phyloP scores from a whole-genome alignment of 495 filamentous ascomycete genomes.

The Cairneyella variabilis region DNA sequence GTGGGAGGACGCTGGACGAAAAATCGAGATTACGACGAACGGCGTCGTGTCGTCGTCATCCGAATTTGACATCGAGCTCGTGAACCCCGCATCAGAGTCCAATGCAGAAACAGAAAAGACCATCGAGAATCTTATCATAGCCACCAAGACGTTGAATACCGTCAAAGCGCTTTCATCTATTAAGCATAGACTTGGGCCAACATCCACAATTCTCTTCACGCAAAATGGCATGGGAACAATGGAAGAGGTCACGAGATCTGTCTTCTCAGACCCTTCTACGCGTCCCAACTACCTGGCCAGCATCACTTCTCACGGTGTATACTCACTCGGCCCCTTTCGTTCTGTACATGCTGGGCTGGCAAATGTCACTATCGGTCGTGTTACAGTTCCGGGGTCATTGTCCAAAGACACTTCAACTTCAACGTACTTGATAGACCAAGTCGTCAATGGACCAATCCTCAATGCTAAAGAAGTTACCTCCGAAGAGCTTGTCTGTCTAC shows the following conservation, averaged over 20 bases:
- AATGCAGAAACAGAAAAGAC: background rate
- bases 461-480: conserved; percentile 36
- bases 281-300: conserved; percentile 66
- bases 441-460: conserved; percentile 34
- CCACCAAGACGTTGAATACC: conserved; percentile 63
- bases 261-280: conserved; percentile 58
- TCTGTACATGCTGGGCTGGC: conserved; percentile 63
- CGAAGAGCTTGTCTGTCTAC: conserved; percentile 49
- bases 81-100: too few species aligned
- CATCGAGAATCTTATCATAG: conserved; percentile 71
- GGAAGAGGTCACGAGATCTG: conserved; percentile 54
- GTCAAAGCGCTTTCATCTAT: conserved; percentile 55
- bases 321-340: conserved; percentile 50
- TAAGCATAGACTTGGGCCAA: conserved; percentile 53
- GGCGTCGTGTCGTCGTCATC: background rate
- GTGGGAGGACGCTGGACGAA: conserved; percentile 32
- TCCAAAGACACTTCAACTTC: background rate
- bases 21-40: conserved; percentile 9
- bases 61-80: conserved; percentile 14
- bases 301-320: conserved; percentile 71
- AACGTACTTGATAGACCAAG: conserved; percentile 16
- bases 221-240: conserved; percentile 77
- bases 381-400: conserved; percentile 9
- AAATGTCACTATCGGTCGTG: conserved; percentile 56
- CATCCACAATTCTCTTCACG: conserved; percentile 68